Evolutionary conservation across 257 asterid genomes (phyloP).

Genomic region (Buddleja alternifolia): DNA sequence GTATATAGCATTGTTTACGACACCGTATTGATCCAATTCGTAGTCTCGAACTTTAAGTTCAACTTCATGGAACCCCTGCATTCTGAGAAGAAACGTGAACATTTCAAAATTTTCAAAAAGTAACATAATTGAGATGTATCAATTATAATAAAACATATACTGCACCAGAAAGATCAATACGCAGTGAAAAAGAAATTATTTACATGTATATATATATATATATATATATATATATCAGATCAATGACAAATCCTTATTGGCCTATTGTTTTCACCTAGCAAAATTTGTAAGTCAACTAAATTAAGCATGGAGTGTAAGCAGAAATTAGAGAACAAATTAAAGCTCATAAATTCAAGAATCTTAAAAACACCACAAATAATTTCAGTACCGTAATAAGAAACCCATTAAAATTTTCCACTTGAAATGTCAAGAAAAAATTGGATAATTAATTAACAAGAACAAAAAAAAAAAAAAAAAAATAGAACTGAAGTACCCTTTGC

Average conservation of each 20-base stretch:
- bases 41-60: conserved; percentile 90
- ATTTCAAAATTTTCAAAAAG: background rate
- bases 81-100: conserved; percentile 45
- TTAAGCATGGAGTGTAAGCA: conserved; percentile 8
- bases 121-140: background rate
- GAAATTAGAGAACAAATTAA: background rate
- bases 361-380: conserved; percentile 10
- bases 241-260: background rate
- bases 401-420: conserved; percentile 16
- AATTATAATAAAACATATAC: conserved; percentile 2
- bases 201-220: background rate
- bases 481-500: conserved; percentile 54
- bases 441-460: no score
- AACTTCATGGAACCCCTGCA: conserved; percentile 66
- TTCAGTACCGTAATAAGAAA: background rate
- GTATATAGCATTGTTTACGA: conserved; percentile 84
- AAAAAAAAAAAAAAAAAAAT: background rate
- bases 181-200: background rate
- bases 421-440: conserved; percentile 15
- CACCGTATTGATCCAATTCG: conserved; percentile 94
- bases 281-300: background rate
- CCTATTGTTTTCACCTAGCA: background rate
- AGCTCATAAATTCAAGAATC: conserved; percentile 6
- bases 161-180: background rate
- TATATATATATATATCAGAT: background rate